Conservation (phyloP, 352 stramenopile genomes). For the Phytophthora megakarya region DNA sequence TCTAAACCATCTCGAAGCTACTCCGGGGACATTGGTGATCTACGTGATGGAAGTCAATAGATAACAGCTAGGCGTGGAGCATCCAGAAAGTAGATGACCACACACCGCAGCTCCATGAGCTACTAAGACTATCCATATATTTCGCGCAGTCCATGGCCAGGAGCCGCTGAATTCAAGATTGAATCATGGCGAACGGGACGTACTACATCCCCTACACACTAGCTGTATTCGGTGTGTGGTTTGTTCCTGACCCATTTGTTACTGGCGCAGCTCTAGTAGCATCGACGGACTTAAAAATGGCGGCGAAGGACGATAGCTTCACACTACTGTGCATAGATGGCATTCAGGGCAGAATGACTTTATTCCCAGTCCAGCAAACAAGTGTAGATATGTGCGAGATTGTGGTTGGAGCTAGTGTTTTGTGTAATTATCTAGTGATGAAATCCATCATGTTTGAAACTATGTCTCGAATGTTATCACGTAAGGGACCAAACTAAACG, state of each 20-base stretch:
- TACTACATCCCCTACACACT: neutral
- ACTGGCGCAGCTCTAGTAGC: no score
- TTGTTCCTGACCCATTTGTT: slow-evolving; percentile 92
- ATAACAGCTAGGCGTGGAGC: slow-evolving; percentile 26
- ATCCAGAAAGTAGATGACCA: slow-evolving; percentile 44
- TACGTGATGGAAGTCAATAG: slow-evolving; percentile 83
- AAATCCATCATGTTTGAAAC: no score
- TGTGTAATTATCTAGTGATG: no score
- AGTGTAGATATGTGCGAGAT: no score
- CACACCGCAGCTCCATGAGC: slow-evolving; percentile 55
- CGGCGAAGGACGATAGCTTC: no score
- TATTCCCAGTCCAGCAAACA: no score
- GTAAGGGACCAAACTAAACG: no score
- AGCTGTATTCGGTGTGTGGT: slow-evolving; percentile 30
- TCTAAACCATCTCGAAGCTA: slow-evolving; percentile 79
- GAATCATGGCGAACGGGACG: neutral
- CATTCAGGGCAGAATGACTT: no score
- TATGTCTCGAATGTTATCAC: no score
- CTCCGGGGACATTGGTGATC: slow-evolving; percentile 72
- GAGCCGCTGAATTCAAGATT: slow-evolving; percentile 36
- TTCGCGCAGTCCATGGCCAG: slow-evolving; percentile 55
- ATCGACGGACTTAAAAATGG: no score
- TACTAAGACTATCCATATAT: slow-evolving; percentile 40
- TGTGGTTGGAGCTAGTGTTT: no score
- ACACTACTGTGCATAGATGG: no score